Evolutionary conservation across 805 yeast genomes (phyloP).

Genomic region (Torulaspora indica): DNA sequence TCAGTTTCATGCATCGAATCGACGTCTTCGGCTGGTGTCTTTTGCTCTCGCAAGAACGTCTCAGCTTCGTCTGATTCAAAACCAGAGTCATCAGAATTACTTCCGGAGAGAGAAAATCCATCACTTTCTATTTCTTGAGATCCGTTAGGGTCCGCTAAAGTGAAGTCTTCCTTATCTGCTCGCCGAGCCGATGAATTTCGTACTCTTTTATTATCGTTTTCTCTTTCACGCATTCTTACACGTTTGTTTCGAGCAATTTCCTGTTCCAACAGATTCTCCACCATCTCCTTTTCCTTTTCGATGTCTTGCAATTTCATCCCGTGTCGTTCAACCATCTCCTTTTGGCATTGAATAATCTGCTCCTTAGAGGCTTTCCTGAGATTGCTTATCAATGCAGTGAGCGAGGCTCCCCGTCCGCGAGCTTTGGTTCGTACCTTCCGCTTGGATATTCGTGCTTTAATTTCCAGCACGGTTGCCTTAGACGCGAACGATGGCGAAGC

Average conservation of each 20-base stretch:
- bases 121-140: conserved; percentile 6
- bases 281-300: conserved; percentile 38
- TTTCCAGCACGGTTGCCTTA: conserved; percentile 36
- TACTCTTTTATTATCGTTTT: conserved; percentile 34
- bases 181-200: conserved; percentile 17
- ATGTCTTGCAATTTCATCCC: conserved; percentile 40
- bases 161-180: conserved; percentile 1
- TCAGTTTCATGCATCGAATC: conserved; percentile 4
- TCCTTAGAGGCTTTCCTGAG: conserved; percentile 43
- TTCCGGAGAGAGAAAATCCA: not conserved
- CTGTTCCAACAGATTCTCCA: conserved; percentile 40
- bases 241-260: conserved; percentile 47
- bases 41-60: conserved; percentile 22
- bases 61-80: conserved; percentile 21
- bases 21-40: conserved; percentile 28
- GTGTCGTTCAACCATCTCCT: conserved; percentile 43
- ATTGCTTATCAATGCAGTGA: conserved; percentile 34
- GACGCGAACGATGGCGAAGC: conserved; percentile 23
- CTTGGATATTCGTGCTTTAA: conserved; percentile 37
- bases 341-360: conserved; percentile 49
- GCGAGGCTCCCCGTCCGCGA: conserved; percentile 17
- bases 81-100: conserved; percentile 10
- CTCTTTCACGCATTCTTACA: conserved; percentile 40
- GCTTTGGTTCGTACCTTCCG: conserved; percentile 5
- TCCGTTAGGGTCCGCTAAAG: conserved; percentile 6